Conservation (phyloP, 805 yeast genomes). For the Metschnikowia peoriensis region DNA sequence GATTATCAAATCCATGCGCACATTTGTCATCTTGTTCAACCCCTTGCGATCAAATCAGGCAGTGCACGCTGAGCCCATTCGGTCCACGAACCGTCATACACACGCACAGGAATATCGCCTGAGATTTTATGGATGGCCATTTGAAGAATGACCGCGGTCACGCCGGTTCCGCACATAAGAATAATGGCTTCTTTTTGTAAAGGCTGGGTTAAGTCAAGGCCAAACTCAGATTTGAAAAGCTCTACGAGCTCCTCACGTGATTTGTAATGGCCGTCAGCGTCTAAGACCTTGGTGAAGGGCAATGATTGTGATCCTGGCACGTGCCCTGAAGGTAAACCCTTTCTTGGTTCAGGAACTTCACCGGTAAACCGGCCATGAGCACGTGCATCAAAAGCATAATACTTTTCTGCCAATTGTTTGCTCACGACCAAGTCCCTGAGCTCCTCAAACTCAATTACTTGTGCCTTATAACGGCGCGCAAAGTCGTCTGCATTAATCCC, state of each 20-base stretch:
- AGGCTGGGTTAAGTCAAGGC: conserved; percentile 29
- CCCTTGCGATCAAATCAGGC: conserved; percentile 52
- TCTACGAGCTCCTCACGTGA: conserved; percentile 44
- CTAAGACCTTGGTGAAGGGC: conserved; percentile 68
- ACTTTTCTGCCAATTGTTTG: conserved; percentile 43
- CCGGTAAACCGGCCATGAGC: conserved; percentile 75
- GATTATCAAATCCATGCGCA: neutral
- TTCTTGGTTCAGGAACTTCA: conserved; percentile 80
- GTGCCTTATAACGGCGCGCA: conserved; percentile 34
- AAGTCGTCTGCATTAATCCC: conserved; percentile 27
- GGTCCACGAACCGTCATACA: conserved; percentile 80
- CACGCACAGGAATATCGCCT: conserved; percentile 36
- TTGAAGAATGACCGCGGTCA: conserved; percentile 85
- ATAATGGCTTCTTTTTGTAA: conserved; percentile 59
- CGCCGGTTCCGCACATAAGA: conserved; percentile 95
- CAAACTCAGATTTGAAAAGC: conserved; percentile 41
- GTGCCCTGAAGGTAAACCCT: conserved; percentile 88
- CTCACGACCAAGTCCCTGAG: conserved; percentile 55
- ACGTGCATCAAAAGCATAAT: conserved; percentile 78
- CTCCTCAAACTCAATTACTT: conserved; percentile 67
- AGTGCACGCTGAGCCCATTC: conserved; percentile 79
- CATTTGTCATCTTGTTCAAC: neutral
- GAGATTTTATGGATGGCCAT: conserved; percentile 53
- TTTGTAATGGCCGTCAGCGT: conserved; percentile 48
- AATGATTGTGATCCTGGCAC: conserved; percentile 75